Conservation (phyloP, 2,329 filamentous ascomycete species). For the Colletotrichum melonis region DNA sequence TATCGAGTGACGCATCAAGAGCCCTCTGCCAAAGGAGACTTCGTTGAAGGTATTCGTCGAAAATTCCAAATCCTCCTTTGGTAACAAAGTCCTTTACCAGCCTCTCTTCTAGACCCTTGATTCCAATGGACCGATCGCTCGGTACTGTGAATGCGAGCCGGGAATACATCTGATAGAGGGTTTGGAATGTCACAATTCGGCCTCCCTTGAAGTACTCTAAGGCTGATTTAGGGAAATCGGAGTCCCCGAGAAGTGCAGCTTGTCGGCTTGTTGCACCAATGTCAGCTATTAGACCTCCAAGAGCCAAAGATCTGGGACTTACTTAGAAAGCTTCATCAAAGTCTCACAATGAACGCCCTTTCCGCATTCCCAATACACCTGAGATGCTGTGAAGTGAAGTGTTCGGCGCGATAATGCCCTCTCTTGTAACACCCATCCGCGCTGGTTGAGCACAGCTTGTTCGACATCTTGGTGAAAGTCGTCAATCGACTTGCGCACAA, state of each 20-base stretch:
- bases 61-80: slow-evolving; percentile 2
- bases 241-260: background rate
- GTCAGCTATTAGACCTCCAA: background rate
- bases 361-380: background rate
- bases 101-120: background rate
- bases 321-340: background rate
- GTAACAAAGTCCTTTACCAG: background rate
- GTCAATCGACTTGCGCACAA: background rate
- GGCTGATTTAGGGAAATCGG: background rate
- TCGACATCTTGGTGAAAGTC: slow-evolving; percentile 1
- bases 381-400: background rate
- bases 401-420: background rate
- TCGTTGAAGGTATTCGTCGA: background rate
- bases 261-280: background rate
- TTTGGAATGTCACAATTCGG: background rate
- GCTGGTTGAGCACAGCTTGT: background rate
- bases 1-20: too few relatives aligned
- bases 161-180: background rate
- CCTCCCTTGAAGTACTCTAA: background rate
- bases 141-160: background rate
- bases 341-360: background rate
- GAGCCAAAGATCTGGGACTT: background rate
- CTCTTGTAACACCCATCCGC: background rate
- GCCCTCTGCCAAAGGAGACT: slow-evolving; percentile 1
- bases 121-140: background rate